phyloP scores from a whole-genome alignment of 768 basidiomycete genomes.

The Leucocoprinus leucothites region DNA sequence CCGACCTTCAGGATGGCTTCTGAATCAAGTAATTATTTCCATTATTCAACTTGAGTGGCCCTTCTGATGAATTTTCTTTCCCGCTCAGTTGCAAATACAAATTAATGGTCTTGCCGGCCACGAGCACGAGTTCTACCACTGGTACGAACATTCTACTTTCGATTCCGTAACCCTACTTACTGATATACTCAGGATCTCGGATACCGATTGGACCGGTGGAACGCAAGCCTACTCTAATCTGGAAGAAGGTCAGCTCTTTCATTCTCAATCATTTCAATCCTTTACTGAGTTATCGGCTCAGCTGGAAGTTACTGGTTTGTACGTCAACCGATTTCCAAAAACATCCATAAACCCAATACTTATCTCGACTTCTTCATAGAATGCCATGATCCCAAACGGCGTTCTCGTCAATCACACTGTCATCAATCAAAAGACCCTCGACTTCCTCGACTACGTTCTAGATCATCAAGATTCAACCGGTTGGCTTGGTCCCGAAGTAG shows the following conservation, averaged over 20 bases:
- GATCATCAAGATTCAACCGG: slow-evolving; percentile 50
- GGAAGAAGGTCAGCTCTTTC: slow-evolving; percentile 36
- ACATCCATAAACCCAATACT: not conserved
- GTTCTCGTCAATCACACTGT: slow-evolving; percentile 42
- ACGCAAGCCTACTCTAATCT: slow-evolving; percentile 36
- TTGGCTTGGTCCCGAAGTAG: slow-evolving; percentile 55
- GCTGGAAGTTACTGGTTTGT: slow-evolving; percentile 62
- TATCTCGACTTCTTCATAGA: slow-evolving; percentile 23
- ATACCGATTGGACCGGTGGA: slow-evolving; percentile 43
- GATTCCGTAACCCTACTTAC: not conserved
- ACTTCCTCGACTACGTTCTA: slow-evolving; percentile 48
- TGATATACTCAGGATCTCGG: slow-evolving; percentile 25
- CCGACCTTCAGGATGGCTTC: slow-evolving; percentile 38
- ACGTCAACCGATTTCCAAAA: slow-evolving; percentile 19
- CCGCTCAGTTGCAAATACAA: slow-evolving; percentile 35
- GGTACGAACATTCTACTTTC: slow-evolving; percentile 19
- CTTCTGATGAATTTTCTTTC: not conserved
- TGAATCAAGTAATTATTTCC: slow-evolving; percentile 31
- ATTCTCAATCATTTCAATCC: not conserved
- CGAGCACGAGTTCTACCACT: slow-evolving; percentile 40
- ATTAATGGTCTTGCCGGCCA: slow-evolving; percentile 42
- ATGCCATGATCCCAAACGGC: slow-evolving; percentile 53
- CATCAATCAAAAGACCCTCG: slow-evolving; percentile 43
- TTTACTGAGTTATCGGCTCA: slow-evolving; percentile 14
- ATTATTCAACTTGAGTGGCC: no score